A percentile compares a stretch with the other conserved stretches of the same genome.
Evolutionary conservation across 768 basidiomycete species (phyloP).

Genomic region (Tubosaeta sp.): DNA sequence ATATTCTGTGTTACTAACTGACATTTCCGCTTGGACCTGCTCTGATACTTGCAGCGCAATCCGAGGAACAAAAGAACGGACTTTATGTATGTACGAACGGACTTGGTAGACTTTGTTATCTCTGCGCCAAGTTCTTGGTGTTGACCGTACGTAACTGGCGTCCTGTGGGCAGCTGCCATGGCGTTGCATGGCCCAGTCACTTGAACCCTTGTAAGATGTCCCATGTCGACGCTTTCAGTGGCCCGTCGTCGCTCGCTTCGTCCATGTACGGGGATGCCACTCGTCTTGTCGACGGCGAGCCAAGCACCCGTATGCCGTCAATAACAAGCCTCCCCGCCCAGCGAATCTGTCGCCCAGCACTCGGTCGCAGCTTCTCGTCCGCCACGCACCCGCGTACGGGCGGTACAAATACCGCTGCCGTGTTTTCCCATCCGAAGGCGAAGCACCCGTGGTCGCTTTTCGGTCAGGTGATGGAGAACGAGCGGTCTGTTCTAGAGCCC

Average conservation of each 20-base stretch:
- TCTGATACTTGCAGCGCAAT: slow-evolving; percentile 7
- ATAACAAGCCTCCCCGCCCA: not conserved
- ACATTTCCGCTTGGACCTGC: slow-evolving; percentile 9
- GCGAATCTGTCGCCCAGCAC: not conserved
- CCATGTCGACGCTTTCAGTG: slow-evolving; percentile 52
- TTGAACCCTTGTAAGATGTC: no score
- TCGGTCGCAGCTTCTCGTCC: slow-evolving; percentile 12
- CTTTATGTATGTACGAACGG: slow-evolving; percentile 60
- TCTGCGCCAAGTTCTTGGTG: no score
- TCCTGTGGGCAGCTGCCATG: not conserved
- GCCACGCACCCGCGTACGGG: not conserved
- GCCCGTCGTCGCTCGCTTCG: slow-evolving; percentile 79
- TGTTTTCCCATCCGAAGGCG: not conserved
- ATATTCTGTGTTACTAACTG: slow-evolving; percentile 10
- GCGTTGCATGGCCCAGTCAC: no score
- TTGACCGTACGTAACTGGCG: slow-evolving; percentile 9
- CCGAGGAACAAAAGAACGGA: slow-evolving; percentile 76
- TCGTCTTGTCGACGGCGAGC: not conserved
- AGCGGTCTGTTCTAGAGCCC: slow-evolving; percentile 26
- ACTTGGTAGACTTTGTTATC: not conserved
- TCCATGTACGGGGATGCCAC: slow-evolving; percentile 12
- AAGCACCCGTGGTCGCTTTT: slow-evolving; percentile 61
- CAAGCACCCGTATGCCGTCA: slow-evolving; percentile 22
- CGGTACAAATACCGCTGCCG: slow-evolving; percentile 8
- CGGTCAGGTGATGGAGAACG: slow-evolving; percentile 68